Percentiles rank a stretch among this genome's conserved stretches.
These are phyloP conservation scores for Lactifluus pinguis DNA, from an alignment of 768 basidiomycete genomes.

Conservation along the genomic window DNA sequence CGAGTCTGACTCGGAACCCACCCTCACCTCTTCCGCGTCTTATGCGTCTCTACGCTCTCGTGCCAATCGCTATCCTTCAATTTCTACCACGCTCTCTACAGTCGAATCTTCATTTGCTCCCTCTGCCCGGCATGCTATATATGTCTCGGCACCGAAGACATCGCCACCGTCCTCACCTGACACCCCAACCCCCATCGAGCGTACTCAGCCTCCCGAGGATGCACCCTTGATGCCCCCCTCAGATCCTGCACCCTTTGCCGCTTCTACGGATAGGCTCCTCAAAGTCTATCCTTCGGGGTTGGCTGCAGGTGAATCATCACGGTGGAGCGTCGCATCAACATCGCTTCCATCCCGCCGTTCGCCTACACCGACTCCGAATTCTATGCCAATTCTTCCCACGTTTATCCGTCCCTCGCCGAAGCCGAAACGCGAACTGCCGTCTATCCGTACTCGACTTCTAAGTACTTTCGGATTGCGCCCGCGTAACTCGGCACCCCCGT, in stretches of 20 bases:
- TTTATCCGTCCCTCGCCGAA: not conserved
- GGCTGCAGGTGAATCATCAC: constrained; percentile 7
- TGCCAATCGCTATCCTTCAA: constrained; percentile 17
- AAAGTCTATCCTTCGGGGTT: constrained; percentile 15
- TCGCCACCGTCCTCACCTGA: constrained; percentile 11
- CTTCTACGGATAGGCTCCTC: constrained; percentile 6
- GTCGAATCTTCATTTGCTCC: constrained; percentile 3
- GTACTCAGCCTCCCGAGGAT: not conserved
- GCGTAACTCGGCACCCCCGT: constrained; percentile 6
- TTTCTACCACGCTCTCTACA: constrained; percentile 19
- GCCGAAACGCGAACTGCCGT: constrained; percentile 7
- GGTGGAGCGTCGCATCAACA: constrained; percentile 19
- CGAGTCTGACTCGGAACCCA: constrained; percentile 12
- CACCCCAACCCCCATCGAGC: constrained; percentile 11
- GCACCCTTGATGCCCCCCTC: not conserved
- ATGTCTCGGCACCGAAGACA: constrained; percentile 1
- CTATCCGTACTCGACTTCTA: constrained; percentile 18
- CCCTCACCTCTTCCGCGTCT: constrained; percentile 18
- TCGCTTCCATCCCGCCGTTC: constrained; percentile 9
- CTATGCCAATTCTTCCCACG: constrained; percentile 9
- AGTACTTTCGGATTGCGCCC: constrained; percentile 16
- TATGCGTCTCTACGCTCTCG: constrained; percentile 19
- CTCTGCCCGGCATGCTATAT: constrained; percentile 13
- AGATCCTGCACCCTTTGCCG: not conserved
- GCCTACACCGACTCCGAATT: constrained; percentile 12